These are phyloP conservation scores for Starmerella gropengiesseri DNA, from an alignment of 805 yeast species.

Conservation along the genomic window DNA sequence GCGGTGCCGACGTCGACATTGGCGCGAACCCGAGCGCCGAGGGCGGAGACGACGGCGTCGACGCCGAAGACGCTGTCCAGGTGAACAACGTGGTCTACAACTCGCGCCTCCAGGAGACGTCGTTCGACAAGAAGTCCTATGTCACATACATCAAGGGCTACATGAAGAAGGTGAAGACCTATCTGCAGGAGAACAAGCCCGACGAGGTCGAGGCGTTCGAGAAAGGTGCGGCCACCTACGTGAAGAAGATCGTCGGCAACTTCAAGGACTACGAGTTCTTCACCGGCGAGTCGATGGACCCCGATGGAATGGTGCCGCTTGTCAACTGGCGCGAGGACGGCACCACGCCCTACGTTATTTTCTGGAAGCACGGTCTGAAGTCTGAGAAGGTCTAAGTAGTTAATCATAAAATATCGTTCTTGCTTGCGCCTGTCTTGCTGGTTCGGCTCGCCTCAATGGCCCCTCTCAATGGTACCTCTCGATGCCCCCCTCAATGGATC, in stretches of 20 bases:
- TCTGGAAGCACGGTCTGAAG: constrained; percentile 97
- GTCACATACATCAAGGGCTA: constrained; percentile 94
- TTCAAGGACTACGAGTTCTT: constrained; percentile 99
- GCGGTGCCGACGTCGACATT: constrained; percentile 86
- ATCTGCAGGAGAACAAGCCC: constrained; percentile 81
- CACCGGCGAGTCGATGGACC: constrained; percentile 99
- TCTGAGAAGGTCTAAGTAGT: constrained; percentile 89
- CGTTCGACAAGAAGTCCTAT: constrained; percentile 96
- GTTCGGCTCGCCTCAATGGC: too few relatives aligned
- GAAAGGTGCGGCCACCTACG: constrained; percentile 94
- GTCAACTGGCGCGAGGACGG: constrained; percentile 99
- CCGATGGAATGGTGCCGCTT: constrained; percentile 96
- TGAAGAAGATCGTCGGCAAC: constrained; percentile 87
- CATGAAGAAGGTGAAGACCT: constrained; percentile 93
- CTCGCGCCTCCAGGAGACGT: constrained; percentile 93
- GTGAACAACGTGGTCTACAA: constrained; percentile 98
- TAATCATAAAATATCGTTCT: constrained; percentile 28
- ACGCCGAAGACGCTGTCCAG: constrained; percentile 79
- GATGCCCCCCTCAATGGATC: too few relatives aligned
- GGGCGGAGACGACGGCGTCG: constrained; percentile 72
- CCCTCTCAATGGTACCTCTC: too few relatives aligned
- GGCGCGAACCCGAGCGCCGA: constrained; percentile 99
- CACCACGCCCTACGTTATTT: constrained; percentile 89
- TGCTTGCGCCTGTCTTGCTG: too few relatives aligned
- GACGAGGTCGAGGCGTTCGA: constrained; percentile 80